Evolutionary conservation across 1,139 yeast species (phyloP), one percentile per base, ranked within the genome.

Genomic region (Yamadazyma pseudoaaseri): DNA sequence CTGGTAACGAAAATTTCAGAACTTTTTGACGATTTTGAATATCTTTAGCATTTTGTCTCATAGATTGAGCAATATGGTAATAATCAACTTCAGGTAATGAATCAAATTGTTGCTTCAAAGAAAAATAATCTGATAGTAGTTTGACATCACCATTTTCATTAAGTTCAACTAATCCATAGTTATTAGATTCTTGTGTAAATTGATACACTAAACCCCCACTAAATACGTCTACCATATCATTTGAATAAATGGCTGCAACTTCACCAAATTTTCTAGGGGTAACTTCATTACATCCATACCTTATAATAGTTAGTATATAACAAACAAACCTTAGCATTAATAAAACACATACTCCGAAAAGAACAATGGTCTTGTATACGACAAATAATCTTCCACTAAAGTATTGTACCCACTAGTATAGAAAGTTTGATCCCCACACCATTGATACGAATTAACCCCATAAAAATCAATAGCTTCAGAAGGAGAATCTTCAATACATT

Each of bases 121-220:
- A 56, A 14, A 67, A 53, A 47, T 69, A 84, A 52, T 84, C 94
- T 3, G 65, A 54, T 31, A 79, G 56, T 2, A 83, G 36, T 24
- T 64, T 62, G 2, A 73, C 79, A 49, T 78, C 71, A 0, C 90
- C 92, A 30, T 71, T 64, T 3, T 51, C 51, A 38, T 73, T 73
- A 11, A 83, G 58, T 35, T 76, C 74, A 3, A 92, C 95, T 27
- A 92, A 67, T 0, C 98, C 98, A 59, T 92, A 92, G 52, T 85
- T 79, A 54, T 89, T 89, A 16, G 83, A 77, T 52, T 87, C 97
- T 57, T 89, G 92, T 2, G 95, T 77, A 59, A 74, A 92, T 56
- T 92, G 97, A 56, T 92, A 92, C 2, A 87, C 94, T 38, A 92
- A 67, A 0, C 98, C 98, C 6, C 98, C 98, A 39, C 92, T 79